phyloP scores from a whole-genome alignment of 331 rosid species.

The Saraca asoca region DNA sequence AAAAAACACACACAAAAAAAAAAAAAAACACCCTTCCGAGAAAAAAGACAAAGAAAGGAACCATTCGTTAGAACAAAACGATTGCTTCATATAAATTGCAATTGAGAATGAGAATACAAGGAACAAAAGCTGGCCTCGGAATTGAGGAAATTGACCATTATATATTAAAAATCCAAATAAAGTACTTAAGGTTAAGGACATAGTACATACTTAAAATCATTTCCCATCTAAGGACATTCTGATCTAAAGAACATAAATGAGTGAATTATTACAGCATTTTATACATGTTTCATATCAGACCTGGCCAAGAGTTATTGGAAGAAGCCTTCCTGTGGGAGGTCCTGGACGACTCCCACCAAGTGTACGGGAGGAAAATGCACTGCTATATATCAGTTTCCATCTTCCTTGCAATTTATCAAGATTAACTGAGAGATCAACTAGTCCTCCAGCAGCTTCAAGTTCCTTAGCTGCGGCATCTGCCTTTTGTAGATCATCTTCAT shows the following conservation, averaged over 20 bases:
- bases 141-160: not conserved
- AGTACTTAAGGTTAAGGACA: constrained; percentile 7
- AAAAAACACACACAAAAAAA: too few species aligned
- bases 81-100: not conserved
- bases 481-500: constrained; percentile 70
- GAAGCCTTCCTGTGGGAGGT: constrained; percentile 83
- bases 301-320: constrained; percentile 95
- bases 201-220: too few species aligned
- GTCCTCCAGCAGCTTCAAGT: constrained; percentile 74
- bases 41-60: too few species aligned
- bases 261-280: not conserved
- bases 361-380: constrained; percentile 87
- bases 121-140: too few species aligned
- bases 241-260: constrained; percentile 8
- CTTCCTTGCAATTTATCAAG: constrained; percentile 85
- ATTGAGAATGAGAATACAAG: not conserved
- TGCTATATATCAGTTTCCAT: constrained; percentile 91
- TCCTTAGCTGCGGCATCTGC: constrained; percentile 89
- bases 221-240: not conserved
- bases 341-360: constrained; percentile 97
- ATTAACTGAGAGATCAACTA: constrained; percentile 64
- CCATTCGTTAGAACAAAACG: too few species aligned
- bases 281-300: constrained; percentile 38
- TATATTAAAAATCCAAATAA: constrained; percentile 6
- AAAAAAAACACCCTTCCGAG: too few species aligned